Evolutionary conservation across 352 stramenopile genomes (phyloP).

Genomic region (Phytopythium boreale): DNA sequence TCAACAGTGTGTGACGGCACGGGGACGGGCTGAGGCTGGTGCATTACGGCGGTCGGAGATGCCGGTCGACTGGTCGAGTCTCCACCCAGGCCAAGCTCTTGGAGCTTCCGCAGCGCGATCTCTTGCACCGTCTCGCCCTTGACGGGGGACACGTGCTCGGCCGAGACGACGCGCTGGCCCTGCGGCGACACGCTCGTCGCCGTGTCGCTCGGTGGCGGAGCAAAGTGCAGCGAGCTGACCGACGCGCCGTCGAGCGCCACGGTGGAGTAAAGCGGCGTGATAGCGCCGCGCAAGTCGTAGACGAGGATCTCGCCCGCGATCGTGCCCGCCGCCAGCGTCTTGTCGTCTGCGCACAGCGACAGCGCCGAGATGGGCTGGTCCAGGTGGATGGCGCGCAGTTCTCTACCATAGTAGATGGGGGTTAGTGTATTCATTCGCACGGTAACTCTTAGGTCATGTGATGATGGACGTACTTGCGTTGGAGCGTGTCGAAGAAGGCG

Average conservation of each 20-base stretch:
- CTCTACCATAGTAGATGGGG: conserved; percentile 21
- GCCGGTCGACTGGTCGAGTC: conserved; percentile 2
- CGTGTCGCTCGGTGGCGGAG: conserved; percentile 28
- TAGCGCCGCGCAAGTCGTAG: conserved; percentile 62
- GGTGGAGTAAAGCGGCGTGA: conserved; percentile 52
- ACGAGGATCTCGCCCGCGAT: conserved; percentile 51
- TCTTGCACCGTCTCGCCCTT: conserved; percentile 44
- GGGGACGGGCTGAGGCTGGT: neutral
- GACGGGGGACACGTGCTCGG: conserved; percentile 31
- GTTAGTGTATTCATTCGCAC: conserved; percentile 1
- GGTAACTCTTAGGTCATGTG: neutral
- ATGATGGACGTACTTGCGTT: conserved; percentile 40
- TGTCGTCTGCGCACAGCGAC: conserved; percentile 59
- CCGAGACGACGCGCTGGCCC: conserved; percentile 41
- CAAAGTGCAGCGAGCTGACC: conserved; percentile 63
- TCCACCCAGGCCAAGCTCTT: conserved; percentile 16
- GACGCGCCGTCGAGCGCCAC: conserved; percentile 33
- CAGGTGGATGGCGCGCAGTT: conserved; percentile 54
- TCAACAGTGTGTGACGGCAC: neutral
- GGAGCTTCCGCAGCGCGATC: conserved; percentile 37
- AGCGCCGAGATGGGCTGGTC: conserved; percentile 55
- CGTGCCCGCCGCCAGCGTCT: conserved; percentile 57
- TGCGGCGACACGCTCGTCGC: conserved; percentile 25
- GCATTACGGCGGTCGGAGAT: neutral
- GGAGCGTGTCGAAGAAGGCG: conserved; percentile 68